A percentile compares a stretch with the other conserved stretches of the same genome.
Conservation (phyloP, 116 monocot species). For the Papilionanthe hybrid region DNA sequence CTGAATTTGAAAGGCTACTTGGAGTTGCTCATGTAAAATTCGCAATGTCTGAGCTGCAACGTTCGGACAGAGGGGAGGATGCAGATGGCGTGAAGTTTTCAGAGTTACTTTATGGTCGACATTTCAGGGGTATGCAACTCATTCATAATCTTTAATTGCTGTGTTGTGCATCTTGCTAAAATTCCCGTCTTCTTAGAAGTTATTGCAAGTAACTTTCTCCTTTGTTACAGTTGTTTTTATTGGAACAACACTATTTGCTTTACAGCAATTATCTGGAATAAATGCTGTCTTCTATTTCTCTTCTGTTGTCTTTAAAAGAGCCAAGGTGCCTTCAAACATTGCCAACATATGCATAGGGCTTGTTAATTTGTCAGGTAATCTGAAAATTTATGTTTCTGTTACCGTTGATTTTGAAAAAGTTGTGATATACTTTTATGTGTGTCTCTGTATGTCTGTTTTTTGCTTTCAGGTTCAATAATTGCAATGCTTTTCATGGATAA, state of each 20-base stretch:
- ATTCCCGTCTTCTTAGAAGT: slow-evolving; percentile 5
- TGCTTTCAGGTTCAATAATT: slow-evolving; percentile 57
- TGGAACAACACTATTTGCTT: slow-evolving; percentile 93
- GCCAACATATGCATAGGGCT: slow-evolving; percentile 84
- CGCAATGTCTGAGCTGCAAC: slow-evolving; percentile 71
- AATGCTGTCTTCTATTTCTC: slow-evolving; percentile 98
- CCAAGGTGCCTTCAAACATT: slow-evolving; percentile 70
- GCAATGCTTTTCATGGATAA: slow-evolving; percentile 96
- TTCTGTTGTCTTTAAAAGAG: slow-evolving; percentile 76
- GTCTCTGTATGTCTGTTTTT: background rate
- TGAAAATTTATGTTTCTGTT: slow-evolving; percentile 5
- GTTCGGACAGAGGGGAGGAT: slow-evolving; percentile 74
- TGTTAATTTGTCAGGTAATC: slow-evolving; percentile 77
- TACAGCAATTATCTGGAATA: slow-evolving; percentile 99
- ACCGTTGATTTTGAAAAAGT: background rate
- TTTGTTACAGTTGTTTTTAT: slow-evolving; percentile 89
- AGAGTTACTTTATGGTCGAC: slow-evolving; percentile 77
- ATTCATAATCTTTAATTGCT: slow-evolving; percentile 3
- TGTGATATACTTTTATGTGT: background rate
- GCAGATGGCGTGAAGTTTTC: slow-evolving; percentile 60
- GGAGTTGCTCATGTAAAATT: slow-evolving; percentile 70
- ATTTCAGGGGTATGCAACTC: slow-evolving; percentile 58
- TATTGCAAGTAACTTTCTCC: slow-evolving; percentile 49
- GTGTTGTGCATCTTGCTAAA: background rate
- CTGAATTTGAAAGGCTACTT: slow-evolving; percentile 72